Conservation (phyloP, 495 filamentous ascomycete genomes). For the Aspergillus sclerotiicarbonarius region DNA sequence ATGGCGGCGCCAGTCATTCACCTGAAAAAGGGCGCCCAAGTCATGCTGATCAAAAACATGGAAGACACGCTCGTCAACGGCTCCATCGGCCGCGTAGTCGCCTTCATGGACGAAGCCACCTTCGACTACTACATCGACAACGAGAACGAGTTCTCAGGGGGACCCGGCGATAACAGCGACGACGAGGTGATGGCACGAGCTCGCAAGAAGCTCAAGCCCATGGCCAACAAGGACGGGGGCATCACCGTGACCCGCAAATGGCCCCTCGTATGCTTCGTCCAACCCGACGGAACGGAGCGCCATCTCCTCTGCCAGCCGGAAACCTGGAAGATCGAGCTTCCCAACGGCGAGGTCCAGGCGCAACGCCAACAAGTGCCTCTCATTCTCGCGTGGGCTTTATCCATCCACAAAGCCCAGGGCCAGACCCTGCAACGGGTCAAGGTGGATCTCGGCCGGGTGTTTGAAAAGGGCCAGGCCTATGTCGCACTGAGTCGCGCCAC, state of each 20-base stretch:
- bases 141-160: constrained; percentile 50
- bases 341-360: constrained; percentile 91
- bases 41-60: constrained; percentile 99
- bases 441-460: constrained; percentile 86
- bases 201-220: constrained; percentile 48
- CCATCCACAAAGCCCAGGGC: constrained; percentile 97
- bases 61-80: constrained; percentile 93
- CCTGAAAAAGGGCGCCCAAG: constrained; percentile 89
- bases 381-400: constrained; percentile 94
- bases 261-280: constrained; percentile 78
- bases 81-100: constrained; percentile 79
- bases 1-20: constrained; percentile 80
- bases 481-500: constrained; percentile 72
- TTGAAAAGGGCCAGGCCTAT: constrained; percentile 83
- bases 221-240: constrained; percentile 37
- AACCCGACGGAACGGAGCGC: constrained; percentile 74
- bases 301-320: constrained; percentile 81
- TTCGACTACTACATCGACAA: constrained; percentile 65
- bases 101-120: constrained; percentile 79
- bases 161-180: constrained; percentile 37
- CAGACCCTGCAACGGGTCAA: constrained; percentile 95
- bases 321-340: constrained; percentile 93
- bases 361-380: constrained; percentile 63
- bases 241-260: constrained; percentile 50
- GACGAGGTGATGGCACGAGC: constrained; percentile 44